Base-by-base conservation (phyloP, 257 asterid genomes). In the Voacanga thouarsii region DNA sequence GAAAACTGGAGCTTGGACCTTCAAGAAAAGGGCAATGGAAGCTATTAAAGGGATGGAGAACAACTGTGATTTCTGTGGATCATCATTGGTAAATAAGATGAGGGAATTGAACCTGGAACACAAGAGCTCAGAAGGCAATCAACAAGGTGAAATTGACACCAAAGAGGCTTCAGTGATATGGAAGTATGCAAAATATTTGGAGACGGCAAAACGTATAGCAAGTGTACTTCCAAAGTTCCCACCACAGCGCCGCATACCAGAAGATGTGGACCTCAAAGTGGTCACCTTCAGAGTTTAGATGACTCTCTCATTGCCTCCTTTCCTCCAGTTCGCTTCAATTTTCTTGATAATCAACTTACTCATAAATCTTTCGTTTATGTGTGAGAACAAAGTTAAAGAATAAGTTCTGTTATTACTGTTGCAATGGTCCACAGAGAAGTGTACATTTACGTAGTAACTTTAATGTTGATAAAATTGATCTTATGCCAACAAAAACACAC, bases 1-100 rank as follows among this genome's bases (percentile, higher is more conserved):
- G 96, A 83, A 72, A 80, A 86, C 75, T 37, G 93, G 97, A 7
- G 75, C 82, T 15, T 92, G 97, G 97, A 89, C 81, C 30, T 90
- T 92, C 84, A 84, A 84, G 75, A 84, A 66, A 33, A 66, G 81
- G 49, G 67, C 49, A 26, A 77, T 67, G 28, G 28, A 26, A 19
- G 59, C 68, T 56, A 15, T 66, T 3, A 18, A 33, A 37, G 49
- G 49, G 3, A 33, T 37, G 45, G 6, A 18, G 1, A 66, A 37
- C 49, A 75, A 74, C 28, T 55, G 66, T 26, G 12, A 66, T 33
- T 7, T 80, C 15, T 47, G 28, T 1, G 79, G n/a, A 49, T 67
- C 72, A 21, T 73, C 77, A 6, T 6, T 74, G 24, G 53, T n/a
- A 15, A 28, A 33, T 33, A 63, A 78, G 12, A 24, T 76, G 7